A percentile compares a stretch with the other conserved stretches of the same genome.
Conservation (phyloP, 148 eudicot species). For the Drosera capensis region DNA sequence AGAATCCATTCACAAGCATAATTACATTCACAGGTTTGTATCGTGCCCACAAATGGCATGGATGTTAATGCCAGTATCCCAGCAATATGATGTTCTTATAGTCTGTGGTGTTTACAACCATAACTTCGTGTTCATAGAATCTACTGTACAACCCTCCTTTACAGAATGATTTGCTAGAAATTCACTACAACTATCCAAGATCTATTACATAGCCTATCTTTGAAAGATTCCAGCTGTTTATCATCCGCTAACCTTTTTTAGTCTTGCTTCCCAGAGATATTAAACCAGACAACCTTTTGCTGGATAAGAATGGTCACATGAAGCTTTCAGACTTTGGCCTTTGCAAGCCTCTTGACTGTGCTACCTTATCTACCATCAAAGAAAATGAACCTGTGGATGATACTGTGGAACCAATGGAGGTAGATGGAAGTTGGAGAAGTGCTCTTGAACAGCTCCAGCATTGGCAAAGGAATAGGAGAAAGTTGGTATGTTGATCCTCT, state of each 20-base stretch:
- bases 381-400: slow-evolving; percentile 78
- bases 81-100: neutral
- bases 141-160: too few species aligned
- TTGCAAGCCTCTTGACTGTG: slow-evolving; percentile 93
- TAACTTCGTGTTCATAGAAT: too few species aligned
- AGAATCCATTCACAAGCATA: slow-evolving; percentile 92
- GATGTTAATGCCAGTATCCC: neutral
- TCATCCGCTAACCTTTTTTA: neutral
- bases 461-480: slow-evolving; percentile 97
- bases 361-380: slow-evolving; percentile 74
- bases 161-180: too few species aligned
- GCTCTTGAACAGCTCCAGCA: slow-evolving; percentile 94
- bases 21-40: slow-evolving; percentile 82
- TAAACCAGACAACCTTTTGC: slow-evolving; percentile 91
- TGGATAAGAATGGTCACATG: slow-evolving; percentile 94
- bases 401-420: slow-evolving; percentile 70
- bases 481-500: slow-evolving; percentile 33
- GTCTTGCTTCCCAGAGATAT: slow-evolving; percentile 48
- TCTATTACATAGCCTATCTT: too few species aligned
- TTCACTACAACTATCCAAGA: too few species aligned
- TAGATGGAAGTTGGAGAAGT: slow-evolving; percentile 85
- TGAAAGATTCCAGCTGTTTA: neutral
- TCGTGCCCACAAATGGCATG: neutral
- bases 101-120: neutral
- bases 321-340: slow-evolving; percentile 97